Percentiles rank a stretch among this genome's conserved stretches.
Evolutionary conservation across 2,329 filamentous ascomycete species (phyloP).

Genomic region (Cercospora citrullina): DNA sequence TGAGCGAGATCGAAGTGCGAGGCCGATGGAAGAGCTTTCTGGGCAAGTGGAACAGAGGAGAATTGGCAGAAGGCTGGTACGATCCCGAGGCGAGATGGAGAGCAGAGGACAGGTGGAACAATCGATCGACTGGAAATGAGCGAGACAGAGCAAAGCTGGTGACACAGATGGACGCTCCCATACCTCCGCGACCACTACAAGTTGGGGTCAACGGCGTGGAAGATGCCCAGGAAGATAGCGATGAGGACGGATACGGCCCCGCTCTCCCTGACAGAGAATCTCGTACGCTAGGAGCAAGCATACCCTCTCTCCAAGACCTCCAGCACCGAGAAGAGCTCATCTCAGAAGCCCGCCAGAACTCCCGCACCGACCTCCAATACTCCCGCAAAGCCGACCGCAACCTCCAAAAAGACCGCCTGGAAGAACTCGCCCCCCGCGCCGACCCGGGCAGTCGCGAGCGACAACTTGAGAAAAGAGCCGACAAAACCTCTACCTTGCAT

Average conservation of each 20-base stretch:
- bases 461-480: constrained; percentile 79
- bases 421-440: constrained; percentile 80
- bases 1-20: constrained; percentile 72
- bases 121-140: constrained; percentile 23
- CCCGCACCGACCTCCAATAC: constrained; percentile 56
- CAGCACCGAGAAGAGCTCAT: constrained; percentile 56
- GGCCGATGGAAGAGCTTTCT: constrained; percentile 94
- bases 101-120: constrained; percentile 42
- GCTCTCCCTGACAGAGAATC: constrained; percentile 45
- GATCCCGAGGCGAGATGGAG: constrained; percentile 69
- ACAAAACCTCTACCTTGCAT: constrained; percentile 69
- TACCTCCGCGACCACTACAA: constrained; percentile 19
- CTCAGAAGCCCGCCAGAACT: constrained; percentile 52
- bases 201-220: constrained; percentile 28
- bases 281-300: constrained; percentile 54
- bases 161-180: not conserved
- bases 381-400: constrained; percentile 65
- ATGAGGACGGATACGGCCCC: constrained; percentile 59
- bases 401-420: constrained; percentile 68
- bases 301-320: constrained; percentile 74
- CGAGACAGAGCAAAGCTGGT: constrained; percentile 4
- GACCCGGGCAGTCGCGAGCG: constrained; percentile 81
- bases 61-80: constrained; percentile 91
- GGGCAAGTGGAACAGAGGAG: constrained; percentile 85
- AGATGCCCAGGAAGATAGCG: constrained; percentile 44